Evolutionary conservation across 306 rosid species (phyloP), one percentile per base, ranked within the genome.

Genomic region (Pterocarpus santalinus): DNA sequence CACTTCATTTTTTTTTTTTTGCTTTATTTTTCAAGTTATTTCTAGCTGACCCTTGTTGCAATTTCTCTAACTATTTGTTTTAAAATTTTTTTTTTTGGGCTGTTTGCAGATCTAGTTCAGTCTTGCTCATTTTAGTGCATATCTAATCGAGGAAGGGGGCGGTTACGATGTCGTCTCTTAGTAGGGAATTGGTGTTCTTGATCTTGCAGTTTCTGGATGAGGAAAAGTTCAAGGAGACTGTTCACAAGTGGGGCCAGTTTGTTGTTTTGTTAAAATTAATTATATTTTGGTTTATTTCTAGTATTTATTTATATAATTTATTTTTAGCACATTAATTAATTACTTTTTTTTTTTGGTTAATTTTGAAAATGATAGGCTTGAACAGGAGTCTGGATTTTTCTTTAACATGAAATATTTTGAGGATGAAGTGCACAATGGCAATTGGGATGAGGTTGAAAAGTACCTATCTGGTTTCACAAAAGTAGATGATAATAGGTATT

Each of bases 371-470:
- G 82, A 89, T 22, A 95, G 99, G 89, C 94, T 95, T 7, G 98
- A 95, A 80, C 99, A 95, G 89, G 99, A 95, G 72, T 95, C 99
- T 71, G 99, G 99, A 64, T 93, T 95, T 91, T 95, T 90, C 94
- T 95, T 95, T 57, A 95, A 95, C 83, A 93, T 93, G 97, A 95
- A 93, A 58, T 95, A 95, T 86, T 95, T 95, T 84, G 99, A 95
- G 85, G 99, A 95, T 76, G 99, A 95, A 88, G 99, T 95, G 80
- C 99, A 95, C 56, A 89, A 82, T 86, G 99, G 99, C 67, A 95
- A 95, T 85, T 95, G 99, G 99, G 99, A 95, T 67, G 99, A 95
- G 83, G 99, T 95, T 69, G 99, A 95, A 76, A 95, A 72, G 79
- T 95, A 95, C 90, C 94, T 95, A 36, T 93, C 99, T 65, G 99